Conservation (phyloP, 441 rosid genomes). For the Croton laevigatus region DNA sequence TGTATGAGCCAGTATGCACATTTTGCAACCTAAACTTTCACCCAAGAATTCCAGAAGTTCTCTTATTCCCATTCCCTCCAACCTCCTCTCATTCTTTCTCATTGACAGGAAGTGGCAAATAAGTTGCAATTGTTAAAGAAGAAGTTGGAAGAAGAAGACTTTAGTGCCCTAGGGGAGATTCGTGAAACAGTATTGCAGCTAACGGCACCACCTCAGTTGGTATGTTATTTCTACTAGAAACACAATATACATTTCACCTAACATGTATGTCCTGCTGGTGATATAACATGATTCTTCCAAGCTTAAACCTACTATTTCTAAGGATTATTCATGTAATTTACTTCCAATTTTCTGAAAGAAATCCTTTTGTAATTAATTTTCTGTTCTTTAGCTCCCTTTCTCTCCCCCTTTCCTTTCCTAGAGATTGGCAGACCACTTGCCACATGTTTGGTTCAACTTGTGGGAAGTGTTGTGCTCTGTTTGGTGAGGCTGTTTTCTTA, state of each 20-base stretch:
- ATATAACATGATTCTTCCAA: not conserved
- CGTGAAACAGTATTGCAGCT: constrained; percentile 72
- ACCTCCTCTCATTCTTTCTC: constrained; percentile 7
- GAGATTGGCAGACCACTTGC: not conserved
- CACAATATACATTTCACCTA: constrained; percentile 1
- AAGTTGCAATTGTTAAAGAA: constrained; percentile 61
- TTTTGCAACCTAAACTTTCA: not conserved
- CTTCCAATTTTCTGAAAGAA: not conserved
- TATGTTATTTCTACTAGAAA: constrained; percentile 31
- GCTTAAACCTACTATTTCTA: not conserved
- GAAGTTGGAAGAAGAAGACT: constrained; percentile 58
- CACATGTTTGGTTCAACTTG: not conserved
- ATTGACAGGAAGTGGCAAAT: constrained; percentile 62
- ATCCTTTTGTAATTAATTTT: not conserved
- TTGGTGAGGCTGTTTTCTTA: constrained; percentile 5
- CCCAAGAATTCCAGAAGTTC: not conserved
- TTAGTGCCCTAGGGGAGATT: constrained; percentile 57
- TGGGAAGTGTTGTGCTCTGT: not conserved
- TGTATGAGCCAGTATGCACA: not conserved
- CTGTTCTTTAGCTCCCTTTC: not conserved
- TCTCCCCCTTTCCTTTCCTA: not conserved
- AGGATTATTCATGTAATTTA: not conserved
- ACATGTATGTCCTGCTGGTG: not conserved
- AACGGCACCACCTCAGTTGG: constrained; percentile 74
- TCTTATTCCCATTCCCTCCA: not conserved